Evolutionary conservation across 176 grass and related monocot species (phyloP).

Genomic region (Themeda triandra): DNA sequence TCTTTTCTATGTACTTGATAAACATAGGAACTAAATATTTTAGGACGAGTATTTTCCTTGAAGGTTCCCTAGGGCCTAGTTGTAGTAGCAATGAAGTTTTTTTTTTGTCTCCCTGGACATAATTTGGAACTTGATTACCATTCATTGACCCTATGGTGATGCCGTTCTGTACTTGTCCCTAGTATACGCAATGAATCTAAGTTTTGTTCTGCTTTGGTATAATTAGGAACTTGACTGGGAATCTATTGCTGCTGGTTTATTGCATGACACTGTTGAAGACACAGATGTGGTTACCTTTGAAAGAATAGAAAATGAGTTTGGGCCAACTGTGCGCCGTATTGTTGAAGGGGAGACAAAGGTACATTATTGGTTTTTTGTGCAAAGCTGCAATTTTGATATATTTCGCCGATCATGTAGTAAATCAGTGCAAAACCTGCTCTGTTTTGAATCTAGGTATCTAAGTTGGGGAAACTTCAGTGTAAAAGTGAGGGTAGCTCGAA

Average conservation of each 20-base stretch:
- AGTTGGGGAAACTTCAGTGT: conserved; percentile 93
- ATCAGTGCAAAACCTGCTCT: not conserved
- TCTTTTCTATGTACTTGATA: not conserved
- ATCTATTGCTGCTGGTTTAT: conserved; percentile 94
- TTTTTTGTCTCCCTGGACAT: conserved; percentile 18
- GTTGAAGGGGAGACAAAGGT: conserved; percentile 99
- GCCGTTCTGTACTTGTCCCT: conserved; percentile 26
- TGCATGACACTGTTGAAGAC: conserved; percentile 99
- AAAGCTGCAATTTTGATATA: conserved; percentile 10
- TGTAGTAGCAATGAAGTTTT: conserved; percentile 15
- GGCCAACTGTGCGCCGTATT: conserved; percentile 76
- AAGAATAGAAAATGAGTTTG: conserved; percentile 94
- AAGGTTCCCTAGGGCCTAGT: not conserved
- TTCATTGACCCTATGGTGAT: conserved; percentile 1
- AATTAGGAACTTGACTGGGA: conserved; percentile 98
- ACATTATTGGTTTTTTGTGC: conserved; percentile 2
- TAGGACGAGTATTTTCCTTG: not conserved
- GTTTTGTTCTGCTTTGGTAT: conserved; percentile 30
- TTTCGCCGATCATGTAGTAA: not conserved
- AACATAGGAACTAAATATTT: not conserved
- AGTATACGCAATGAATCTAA: conserved; percentile 25
- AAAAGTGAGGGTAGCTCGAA: conserved; percentile 71
- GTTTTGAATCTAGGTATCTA: conserved; percentile 67
- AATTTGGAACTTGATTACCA: conserved; percentile 71
- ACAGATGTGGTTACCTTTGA: conserved; percentile 93